Percentiles rank a stretch among this genome's conserved stretches.
phyloP scores from a whole-genome alignment of 768 basidiomycete species.

The Agrocybe chaxingu region DNA sequence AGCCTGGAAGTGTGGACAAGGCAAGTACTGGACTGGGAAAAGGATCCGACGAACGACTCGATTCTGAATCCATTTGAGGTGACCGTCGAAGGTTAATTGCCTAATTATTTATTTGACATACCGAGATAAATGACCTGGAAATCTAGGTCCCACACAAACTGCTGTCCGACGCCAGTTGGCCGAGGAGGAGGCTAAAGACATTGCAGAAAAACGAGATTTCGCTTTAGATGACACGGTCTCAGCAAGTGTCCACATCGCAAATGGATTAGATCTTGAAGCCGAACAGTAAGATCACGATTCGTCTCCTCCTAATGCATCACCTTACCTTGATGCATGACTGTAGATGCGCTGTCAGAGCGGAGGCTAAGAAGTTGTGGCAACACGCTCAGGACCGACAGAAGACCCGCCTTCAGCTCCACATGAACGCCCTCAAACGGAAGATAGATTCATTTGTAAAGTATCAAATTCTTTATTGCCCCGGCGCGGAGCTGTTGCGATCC shows the following conservation, averaged over 20 bases:
- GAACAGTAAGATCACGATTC: slow-evolving; percentile 14
- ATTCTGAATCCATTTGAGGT: too few relatives aligned
- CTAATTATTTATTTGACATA: too few relatives aligned
- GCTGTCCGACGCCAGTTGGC: slow-evolving; percentile 5
- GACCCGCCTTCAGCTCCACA: slow-evolving; percentile 7
- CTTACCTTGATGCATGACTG: not conserved
- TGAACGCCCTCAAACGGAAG: slow-evolving; percentile 13
- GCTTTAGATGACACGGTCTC: slow-evolving; percentile 10
- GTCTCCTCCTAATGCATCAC: not conserved
- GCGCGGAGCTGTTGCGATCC: too few relatives aligned
- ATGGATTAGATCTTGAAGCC: slow-evolving; percentile 17
- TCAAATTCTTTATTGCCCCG: slow-evolving; percentile 13
- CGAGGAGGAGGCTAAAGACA: slow-evolving; percentile 3
- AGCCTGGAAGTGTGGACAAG: too few relatives aligned
- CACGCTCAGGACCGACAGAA: slow-evolving; percentile 13
- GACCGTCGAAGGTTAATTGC: too few relatives aligned
- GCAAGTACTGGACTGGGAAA: too few relatives aligned
- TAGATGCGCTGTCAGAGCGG: slow-evolving; percentile 4
- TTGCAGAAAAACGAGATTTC: slow-evolving; percentile 1
- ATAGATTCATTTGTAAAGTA: slow-evolving; percentile 13
- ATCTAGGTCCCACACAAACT: slow-evolving; percentile 10
- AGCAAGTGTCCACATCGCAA: slow-evolving; percentile 9
- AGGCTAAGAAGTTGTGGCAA: slow-evolving; percentile 2
- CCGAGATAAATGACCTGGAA: too few relatives aligned
- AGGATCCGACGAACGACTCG: too few relatives aligned